Evolutionary conservation across 2,329 filamentous ascomycete species (phyloP).

Genomic region (Clathrospora elynae): DNA sequence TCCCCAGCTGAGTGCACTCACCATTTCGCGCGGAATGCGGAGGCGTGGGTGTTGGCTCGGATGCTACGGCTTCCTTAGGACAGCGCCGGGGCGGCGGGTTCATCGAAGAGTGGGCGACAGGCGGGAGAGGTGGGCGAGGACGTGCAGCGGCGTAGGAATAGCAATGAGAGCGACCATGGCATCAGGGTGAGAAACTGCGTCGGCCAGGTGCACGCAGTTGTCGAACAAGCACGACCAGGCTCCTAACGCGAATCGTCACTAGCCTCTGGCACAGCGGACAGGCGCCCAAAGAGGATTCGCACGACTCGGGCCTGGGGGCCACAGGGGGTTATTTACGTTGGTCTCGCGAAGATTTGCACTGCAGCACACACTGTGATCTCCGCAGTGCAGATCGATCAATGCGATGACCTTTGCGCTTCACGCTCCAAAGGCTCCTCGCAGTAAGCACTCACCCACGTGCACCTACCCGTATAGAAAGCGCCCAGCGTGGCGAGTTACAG

Average conservation of each 20-base stretch:
- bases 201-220: constrained; percentile 9
- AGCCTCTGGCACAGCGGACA: not conserved
- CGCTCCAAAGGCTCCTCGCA: not conserved
- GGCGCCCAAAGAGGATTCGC: too few species aligned
- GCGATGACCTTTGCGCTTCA: not conserved
- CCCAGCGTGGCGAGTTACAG: constrained; percentile 3
- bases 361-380: not conserved
- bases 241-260: constrained; percentile 7
- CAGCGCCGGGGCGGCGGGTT: constrained; percentile 12
- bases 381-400: not conserved
- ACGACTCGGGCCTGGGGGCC: too few species aligned
- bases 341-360: too few species aligned
- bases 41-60: constrained; percentile 15
- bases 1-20: too few species aligned
- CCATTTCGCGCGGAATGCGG: constrained; percentile 32
- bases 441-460: not conserved
- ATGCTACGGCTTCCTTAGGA: constrained; percentile 27
- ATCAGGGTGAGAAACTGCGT: constrained; percentile 11
- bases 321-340: too few species aligned
- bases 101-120: constrained; percentile 18
- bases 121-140: constrained; percentile 5
- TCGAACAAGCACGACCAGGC: constrained; percentile 9
- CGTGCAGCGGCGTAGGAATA: constrained; percentile 13
- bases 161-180: constrained; percentile 16
- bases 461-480: not conserved